Conservation (phyloP, 257 asterid species). For the Nicotiana obtusifolia region DNA sequence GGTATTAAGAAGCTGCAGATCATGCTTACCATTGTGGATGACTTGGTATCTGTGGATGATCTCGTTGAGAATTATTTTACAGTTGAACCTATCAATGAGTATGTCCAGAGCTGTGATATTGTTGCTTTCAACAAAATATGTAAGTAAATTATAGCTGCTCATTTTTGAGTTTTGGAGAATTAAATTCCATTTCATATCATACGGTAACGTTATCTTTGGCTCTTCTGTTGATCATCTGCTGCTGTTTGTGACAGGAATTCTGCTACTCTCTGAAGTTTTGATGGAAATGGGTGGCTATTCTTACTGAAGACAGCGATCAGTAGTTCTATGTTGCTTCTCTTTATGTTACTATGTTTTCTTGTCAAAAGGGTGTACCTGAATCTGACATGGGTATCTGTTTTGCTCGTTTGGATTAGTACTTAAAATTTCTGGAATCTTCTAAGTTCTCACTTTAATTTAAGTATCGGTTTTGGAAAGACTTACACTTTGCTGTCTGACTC, state of each 20-base stretch:
- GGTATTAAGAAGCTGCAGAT: constrained; percentile 76
- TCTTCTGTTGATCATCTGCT: background rate
- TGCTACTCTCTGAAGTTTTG: background rate
- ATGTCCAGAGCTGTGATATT: constrained; percentile 65
- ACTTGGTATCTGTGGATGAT: constrained; percentile 55
- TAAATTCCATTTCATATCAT: background rate
- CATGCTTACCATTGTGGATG: constrained; percentile 67
- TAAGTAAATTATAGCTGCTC: constrained; percentile 22
- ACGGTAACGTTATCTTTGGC: background rate
- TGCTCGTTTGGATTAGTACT: background rate
- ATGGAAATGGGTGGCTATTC: background rate
- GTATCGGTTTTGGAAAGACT: background rate
- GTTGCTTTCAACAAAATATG: constrained; percentile 74
- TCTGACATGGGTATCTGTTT: background rate
- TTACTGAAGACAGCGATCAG: background rate
- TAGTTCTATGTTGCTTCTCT: background rate
- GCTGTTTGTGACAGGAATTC: background rate
- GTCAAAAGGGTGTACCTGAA: background rate
- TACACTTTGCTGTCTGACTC: background rate
- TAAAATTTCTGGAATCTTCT: background rate
- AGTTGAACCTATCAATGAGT: constrained; percentile 52
- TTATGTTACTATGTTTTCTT: background rate
- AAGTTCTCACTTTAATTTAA: background rate
- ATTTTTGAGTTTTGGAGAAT: constrained; percentile 1
- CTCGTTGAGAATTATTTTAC: constrained; percentile 54